Conservation (phyloP, 306 rosid genomes). For the Sphenostylis stenocarpa region DNA sequence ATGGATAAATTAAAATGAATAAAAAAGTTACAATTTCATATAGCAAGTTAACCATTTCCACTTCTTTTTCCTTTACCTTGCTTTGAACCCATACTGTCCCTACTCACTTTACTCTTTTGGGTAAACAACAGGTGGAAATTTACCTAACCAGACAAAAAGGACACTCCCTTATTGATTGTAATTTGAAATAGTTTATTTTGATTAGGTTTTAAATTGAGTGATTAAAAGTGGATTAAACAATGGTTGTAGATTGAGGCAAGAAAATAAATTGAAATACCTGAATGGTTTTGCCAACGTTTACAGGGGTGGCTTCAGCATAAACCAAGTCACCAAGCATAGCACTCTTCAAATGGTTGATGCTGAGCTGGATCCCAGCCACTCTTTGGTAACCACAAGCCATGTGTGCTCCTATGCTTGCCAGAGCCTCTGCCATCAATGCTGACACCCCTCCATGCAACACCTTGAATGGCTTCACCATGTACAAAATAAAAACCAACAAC, state of each 20-base stretch:
- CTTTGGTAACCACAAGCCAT: conserved; percentile 61
- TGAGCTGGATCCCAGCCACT: conserved; percentile 78
- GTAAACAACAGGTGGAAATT: neutral
- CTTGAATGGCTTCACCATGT: conserved; percentile 65
- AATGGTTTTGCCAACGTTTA: conserved; percentile 58
- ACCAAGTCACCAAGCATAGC: conserved; percentile 63
- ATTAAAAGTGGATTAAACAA: too few relatives aligned
- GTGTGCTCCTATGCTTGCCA: conserved; percentile 64
- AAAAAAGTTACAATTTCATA: too few relatives aligned
- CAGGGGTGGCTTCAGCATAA: conserved; percentile 64
- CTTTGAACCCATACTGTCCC: neutral
- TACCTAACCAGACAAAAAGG: neutral
- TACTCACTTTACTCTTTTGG: neutral
- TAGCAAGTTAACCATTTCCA: neutral
- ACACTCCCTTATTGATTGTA: neutral
- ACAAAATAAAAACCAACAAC: neutral
- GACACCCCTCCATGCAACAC: conserved; percentile 84
- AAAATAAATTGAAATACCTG: conserved; percentile 41
- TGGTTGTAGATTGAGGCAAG: neutral
- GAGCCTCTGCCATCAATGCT: conserved; percentile 67
- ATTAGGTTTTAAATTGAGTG: neutral
- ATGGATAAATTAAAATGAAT: too few relatives aligned
- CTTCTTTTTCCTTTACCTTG: neutral
- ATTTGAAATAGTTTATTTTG: neutral
- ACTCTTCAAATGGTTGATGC: conserved; percentile 66